Conservation (phyloP, 1,139 yeast species). For the Barnettozyma hawaiiensis region DNA sequence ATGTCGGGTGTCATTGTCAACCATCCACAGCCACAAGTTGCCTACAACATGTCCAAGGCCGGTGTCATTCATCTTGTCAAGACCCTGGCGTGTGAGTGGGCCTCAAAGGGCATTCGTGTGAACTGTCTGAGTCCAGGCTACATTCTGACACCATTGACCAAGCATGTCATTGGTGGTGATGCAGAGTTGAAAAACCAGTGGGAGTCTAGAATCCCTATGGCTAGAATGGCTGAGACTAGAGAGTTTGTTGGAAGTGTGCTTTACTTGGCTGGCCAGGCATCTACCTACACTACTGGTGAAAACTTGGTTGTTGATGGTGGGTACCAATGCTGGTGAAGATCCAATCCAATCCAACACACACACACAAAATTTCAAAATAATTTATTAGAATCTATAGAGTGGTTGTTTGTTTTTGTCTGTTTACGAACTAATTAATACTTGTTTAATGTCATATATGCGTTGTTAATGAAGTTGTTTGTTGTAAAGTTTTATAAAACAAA, state of each 20-base stretch:
- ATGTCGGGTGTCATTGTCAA: constrained; percentile 84
- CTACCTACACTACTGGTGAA: constrained; percentile 78
- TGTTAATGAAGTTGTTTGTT: too few species aligned
- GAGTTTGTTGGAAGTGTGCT: constrained; percentile 83
- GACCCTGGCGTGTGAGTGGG: constrained; percentile 84
- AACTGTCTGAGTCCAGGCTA: constrained; percentile 81
- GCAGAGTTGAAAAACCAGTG: constrained; percentile 47
- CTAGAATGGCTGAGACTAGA: constrained; percentile 72
- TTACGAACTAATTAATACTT: too few species aligned
- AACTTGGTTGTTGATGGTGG: constrained; percentile 88
- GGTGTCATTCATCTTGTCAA: constrained; percentile 75
- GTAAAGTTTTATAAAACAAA: too few species aligned
- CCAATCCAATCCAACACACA: too few species aligned
- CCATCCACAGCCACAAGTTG: constrained; percentile 79
- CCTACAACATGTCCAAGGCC: constrained; percentile 83
- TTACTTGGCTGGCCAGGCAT: constrained; percentile 72
- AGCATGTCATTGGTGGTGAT: constrained; percentile 50
- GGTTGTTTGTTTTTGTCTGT: too few species aligned
- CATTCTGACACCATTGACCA: constrained; percentile 61
- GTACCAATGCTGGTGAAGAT: constrained; percentile 49
- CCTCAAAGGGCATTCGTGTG: constrained; percentile 68
- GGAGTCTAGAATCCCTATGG: constrained; percentile 65
- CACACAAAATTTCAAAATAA: background rate
- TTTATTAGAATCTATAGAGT: background rate
- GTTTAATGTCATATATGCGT: too few species aligned